These are phyloP conservation scores for Microcyclosporella mali DNA, from an alignment of 2,329 filamentous ascomycete genomes.

Conservation along the genomic window DNA sequence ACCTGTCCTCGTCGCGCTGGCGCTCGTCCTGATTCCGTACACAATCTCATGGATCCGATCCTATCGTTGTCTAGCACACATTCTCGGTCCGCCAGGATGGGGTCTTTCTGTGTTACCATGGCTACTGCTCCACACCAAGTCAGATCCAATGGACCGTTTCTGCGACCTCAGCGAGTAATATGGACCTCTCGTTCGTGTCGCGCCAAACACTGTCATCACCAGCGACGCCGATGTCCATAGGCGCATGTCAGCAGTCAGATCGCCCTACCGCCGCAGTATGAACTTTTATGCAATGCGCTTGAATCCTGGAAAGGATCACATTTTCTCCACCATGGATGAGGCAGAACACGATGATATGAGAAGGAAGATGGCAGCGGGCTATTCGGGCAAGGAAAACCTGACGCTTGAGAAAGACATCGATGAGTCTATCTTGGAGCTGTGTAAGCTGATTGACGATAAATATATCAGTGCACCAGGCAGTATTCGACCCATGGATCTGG, in stretches of 20 bases:
- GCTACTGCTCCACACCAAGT: too few relatives aligned
- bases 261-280: conserved; percentile 1
- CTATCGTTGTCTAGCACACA: too few relatives aligned
- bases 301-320: conserved; percentile 5
- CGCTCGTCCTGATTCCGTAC: too few relatives aligned
- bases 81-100: too few relatives aligned
- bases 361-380: conserved; percentile 7
- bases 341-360: conserved; percentile 1
- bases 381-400: conserved; percentile 10
- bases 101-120: too few relatives aligned
- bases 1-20: too few relatives aligned
- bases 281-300: conserved; percentile 7
- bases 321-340: conserved; percentile 9
- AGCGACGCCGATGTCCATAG: conserved; percentile 3
- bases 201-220: conserved; percentile 4
- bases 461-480: conserved; percentile 2
- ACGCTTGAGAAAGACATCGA: conserved; percentile 6
- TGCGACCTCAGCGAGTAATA: too few relatives aligned
- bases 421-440: conserved; percentile 3
- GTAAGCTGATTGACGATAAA: conserved; percentile 4
- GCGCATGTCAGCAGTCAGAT: conserved; percentile 7
- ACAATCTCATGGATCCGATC: too few relatives aligned
- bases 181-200: neutral
- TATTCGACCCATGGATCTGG: conserved; percentile 8
- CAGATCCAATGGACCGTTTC: too few relatives aligned